Evolutionary conservation across 345 rosid species (phyloP), one percentile per base, ranked within the genome.

Genomic region (Syzygium aromaticum): DNA sequence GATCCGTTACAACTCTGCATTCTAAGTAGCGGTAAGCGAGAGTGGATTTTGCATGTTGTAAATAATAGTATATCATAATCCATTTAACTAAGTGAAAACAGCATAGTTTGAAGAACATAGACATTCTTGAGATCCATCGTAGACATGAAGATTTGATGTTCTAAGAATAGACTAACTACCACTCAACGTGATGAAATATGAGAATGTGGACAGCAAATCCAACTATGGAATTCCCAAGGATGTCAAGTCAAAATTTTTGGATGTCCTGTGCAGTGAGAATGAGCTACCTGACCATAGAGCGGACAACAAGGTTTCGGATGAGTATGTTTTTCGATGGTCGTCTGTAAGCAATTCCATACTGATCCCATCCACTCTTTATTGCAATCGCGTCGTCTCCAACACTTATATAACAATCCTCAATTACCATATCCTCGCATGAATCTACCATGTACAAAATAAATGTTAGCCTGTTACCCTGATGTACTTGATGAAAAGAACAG

Each of bases 361-460:
- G 99, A 95, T 97, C 99, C 99, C 99, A 96, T 51, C 99, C 99
- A 89, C 99, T 97, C 91, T 97, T 96, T 90, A 98, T 98, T 7
- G 99, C 99, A 85, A 98, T 93, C 0, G 93, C 98, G 89, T 98
- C 99, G 90, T 98, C 99, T 83, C 99, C 99, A 22, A 96, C 98
- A 86, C 99, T 98, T 87, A 98, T 98, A 90, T 96, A 98, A 88
- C 99, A 96, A 89, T 96, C 94, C 89, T 98, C 99, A 43, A 98
- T 98, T 40, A 98, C 95, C 96, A 98, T 94, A 91, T 96, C 98
- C 90, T 95, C 96, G 51, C 98, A 98, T 3, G 99, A 98, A 94
- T 98, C 99, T 96, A 93, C 86, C 49, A 90, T 40, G 86, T 21
- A 84, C 49, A 51, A 85, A 54, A 67, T 25, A 7, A 54, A 40